These are phyloP conservation scores for Corymbia citriodora DNA, from an alignment of 441 rosid species.

Conservation along the genomic window DNA sequence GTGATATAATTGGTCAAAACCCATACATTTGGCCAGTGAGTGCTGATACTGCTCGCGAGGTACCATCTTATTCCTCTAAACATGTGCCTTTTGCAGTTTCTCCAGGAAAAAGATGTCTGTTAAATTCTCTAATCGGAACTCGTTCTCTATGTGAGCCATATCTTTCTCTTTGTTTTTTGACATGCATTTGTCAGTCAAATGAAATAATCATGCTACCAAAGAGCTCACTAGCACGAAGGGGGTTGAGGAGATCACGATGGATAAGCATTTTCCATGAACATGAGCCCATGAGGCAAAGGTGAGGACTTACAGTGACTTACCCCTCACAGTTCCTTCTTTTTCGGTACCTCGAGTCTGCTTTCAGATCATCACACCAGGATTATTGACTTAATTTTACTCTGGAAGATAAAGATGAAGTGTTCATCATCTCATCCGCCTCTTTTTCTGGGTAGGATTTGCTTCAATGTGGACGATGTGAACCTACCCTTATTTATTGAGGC, in stretches of 20 bases:
- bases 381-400: background rate
- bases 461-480: slow-evolving; percentile 3
- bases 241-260: slow-evolving; percentile 4
- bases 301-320: background rate
- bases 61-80: background rate
- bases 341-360: background rate
- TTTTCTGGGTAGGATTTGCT: background rate
- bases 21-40: slow-evolving; percentile 9
- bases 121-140: background rate
- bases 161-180: background rate
- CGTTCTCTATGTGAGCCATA: background rate
- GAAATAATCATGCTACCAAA: background rate
- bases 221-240: background rate
- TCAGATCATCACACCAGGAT: background rate
- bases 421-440: background rate
- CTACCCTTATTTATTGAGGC: background rate
- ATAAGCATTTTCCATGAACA: slow-evolving; percentile 7
- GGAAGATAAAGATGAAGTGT: background rate
- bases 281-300: slow-evolving; percentile 10
- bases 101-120: background rate
- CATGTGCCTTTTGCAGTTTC: background rate
- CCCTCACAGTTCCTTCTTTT: background rate
- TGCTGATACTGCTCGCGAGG: slow-evolving; percentile 5
- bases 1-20: background rate
- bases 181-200: background rate